phyloP scores from a whole-genome alignment of 2,329 filamentous ascomycete genomes.

The Penicillium sp. region DNA sequence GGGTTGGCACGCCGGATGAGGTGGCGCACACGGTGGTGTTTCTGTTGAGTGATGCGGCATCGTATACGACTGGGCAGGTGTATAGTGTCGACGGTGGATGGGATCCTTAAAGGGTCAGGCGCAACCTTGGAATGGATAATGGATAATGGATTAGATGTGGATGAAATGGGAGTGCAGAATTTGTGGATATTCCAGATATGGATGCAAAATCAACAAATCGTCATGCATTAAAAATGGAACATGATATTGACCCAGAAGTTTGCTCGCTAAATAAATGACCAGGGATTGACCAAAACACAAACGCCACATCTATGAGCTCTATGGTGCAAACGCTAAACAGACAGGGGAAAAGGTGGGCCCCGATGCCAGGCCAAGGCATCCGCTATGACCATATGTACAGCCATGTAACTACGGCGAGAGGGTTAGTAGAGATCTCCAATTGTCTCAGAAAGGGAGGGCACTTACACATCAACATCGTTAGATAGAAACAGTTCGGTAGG shows the following conservation, averaged over 20 bases:
- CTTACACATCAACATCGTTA: slow-evolving; percentile 12
- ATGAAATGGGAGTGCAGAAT: not conserved
- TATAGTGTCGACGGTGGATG: slow-evolving; percentile 50
- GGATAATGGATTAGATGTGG: not conserved
- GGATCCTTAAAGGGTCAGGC: slow-evolving; percentile 21
- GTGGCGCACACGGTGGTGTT: slow-evolving; percentile 49
- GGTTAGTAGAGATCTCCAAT: slow-evolving; percentile 1
- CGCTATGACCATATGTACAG: slow-evolving; percentile 13
- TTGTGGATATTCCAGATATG: not conserved
- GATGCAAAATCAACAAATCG: not conserved
- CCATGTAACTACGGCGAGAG: slow-evolving; percentile 10
- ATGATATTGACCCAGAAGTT: not conserved
- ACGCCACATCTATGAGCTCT: slow-evolving; percentile 6
- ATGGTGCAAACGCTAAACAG: slow-evolving; percentile 6
- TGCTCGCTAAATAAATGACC: not conserved
- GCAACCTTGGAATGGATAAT: no score
- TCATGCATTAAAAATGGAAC: not conserved
- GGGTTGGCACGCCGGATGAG: slow-evolving; percentile 34
- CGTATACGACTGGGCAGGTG: slow-evolving; percentile 48
- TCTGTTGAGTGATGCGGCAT: slow-evolving; percentile 46
- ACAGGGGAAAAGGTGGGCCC: not conserved
- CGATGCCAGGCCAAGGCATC: not conserved
- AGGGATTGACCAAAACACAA: not conserved
- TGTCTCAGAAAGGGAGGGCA: not conserved
- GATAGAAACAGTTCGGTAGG: slow-evolving; percentile 8